phyloP scores from a whole-genome alignment of 2,329 filamentous ascomycete genomes.

The Penicillium nordicum region DNA sequence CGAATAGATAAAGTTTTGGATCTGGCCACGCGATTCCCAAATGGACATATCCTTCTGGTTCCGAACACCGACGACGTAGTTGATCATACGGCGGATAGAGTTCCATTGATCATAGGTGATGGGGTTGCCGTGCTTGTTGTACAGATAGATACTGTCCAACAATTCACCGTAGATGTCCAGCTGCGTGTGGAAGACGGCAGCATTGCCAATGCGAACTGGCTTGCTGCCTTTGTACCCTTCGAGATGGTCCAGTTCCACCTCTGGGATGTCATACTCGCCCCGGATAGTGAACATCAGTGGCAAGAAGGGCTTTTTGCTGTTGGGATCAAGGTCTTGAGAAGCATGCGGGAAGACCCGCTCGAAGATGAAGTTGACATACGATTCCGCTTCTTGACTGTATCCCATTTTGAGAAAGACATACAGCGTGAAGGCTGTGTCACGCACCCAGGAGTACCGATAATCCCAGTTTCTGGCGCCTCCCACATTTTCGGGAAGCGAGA shows the following conservation, averaged over 20 bases:
- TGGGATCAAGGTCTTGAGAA: constrained; percentile 55
- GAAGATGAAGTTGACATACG: constrained; percentile 75
- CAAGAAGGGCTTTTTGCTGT: constrained; percentile 53
- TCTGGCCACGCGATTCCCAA: constrained; percentile 73
- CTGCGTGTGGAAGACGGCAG: constrained; percentile 71
- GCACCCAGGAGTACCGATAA: constrained; percentile 65
- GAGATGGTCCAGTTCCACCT: constrained; percentile 65
- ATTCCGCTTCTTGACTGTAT: constrained; percentile 71
- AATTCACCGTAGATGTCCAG: constrained; percentile 78
- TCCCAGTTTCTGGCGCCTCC: constrained; percentile 59
- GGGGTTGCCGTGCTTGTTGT: constrained; percentile 76
- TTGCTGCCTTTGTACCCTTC: constrained; percentile 68
- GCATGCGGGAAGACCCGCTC: constrained; percentile 55
- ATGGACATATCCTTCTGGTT: constrained; percentile 74
- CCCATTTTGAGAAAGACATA: constrained; percentile 73
- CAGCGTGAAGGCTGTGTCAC: constrained; percentile 73
- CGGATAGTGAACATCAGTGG: constrained; percentile 81
- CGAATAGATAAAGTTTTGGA: constrained; percentile 76
- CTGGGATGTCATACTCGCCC: constrained; percentile 70
- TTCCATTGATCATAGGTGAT: constrained; percentile 75
- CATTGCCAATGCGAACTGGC: constrained; percentile 74
- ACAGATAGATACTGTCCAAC: constrained; percentile 73
- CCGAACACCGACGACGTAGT: constrained; percentile 68
- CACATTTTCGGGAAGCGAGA: constrained; percentile 71
- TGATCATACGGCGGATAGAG: constrained; percentile 63